Evolutionary conservation across 2,329 filamentous ascomycete species (phyloP), one percentile per base, ranked within the genome.

Genomic region (Alternaria metachromatica): DNA sequence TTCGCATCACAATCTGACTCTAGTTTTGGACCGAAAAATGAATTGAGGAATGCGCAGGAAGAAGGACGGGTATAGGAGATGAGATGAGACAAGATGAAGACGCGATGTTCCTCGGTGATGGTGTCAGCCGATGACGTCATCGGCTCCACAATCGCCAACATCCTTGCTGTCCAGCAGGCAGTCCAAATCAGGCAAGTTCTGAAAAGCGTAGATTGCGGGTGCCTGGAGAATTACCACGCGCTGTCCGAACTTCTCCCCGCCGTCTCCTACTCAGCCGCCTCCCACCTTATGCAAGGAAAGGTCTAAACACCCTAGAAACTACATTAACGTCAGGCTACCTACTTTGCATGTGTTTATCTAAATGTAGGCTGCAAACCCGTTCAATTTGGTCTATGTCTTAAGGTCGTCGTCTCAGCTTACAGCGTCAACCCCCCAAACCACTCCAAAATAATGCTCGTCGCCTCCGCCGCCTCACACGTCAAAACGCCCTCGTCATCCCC

Each of bases 371-470:
- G 37, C 37, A 41, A 0, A 41, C 15, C 37, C 2, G 8, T 41
- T n/a, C 7, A 37, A 23, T 23, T 23, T 23, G 23, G 23, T 23
- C 23, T 23, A 23, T 23, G 23, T 23, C 23, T 21, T 6, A 23
- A 23, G 23, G 23, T 23, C 23, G 23, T 23, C 23, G 23, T 23
- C 23, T 23, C 23, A 23, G 5, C 23, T 23, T 5, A 72, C 33
- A 79, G 60, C 7, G 54, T 70, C 74, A 73, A 76, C 50, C 71
- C 70, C 28, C 57, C 56, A 55, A 79, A 77, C 70, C 76, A 79
- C 3, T 72, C 62, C 48, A 80, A 63, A 21, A 78, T 76, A 9
- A 77, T 70, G n/a, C 58, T 66, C 37, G 78, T 78, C 4, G 73
- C 76, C 43, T 76, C 75, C 33, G 71, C 74, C 46, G 74, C 73